phyloP scores from a whole-genome alignment of 345 rosid genomes.

The Melastoma malabathricum region DNA sequence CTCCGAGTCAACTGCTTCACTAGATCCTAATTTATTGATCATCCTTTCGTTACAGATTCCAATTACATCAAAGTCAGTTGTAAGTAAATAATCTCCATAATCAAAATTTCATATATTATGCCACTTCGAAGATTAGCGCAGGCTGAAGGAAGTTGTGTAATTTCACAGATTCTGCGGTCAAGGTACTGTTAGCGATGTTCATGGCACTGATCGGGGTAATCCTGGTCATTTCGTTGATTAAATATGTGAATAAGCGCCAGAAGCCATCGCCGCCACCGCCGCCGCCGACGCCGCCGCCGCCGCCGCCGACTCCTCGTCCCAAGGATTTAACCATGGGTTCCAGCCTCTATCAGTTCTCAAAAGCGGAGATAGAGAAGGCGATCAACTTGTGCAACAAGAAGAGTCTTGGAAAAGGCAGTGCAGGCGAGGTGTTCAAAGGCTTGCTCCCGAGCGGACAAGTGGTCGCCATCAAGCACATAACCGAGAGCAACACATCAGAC shows the following conservation, averaged over 20 bases:
- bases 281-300: no score
- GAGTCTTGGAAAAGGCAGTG: conserved; percentile 45
- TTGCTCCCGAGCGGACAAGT: conserved; percentile 47
- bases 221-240: conserved; percentile 21
- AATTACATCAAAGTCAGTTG: conserved; percentile 30
- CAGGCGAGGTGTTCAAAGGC: conserved; percentile 45
- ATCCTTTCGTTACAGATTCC: conserved; percentile 22
- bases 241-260: conserved; percentile 14
- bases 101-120: no score
- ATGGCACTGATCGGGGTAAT: conserved; percentile 13
- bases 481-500: conserved; percentile 21
- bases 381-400: conserved; percentile 17
- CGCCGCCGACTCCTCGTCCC: conserved; percentile 4
- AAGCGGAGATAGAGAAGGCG: conserved; percentile 46
- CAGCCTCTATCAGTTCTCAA: conserved; percentile 39
- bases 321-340: conserved; percentile 23
- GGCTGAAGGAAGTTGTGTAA: conserved; percentile 6
- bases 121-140: background rate
- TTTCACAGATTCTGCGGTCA: conserved; percentile 21
- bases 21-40: background rate
- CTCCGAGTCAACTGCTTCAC: background rate
- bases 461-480: conserved; percentile 47
- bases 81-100: conserved; percentile 14
- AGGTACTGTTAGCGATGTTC: conserved; percentile 12
- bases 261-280: no score